Evolutionary conservation across 352 stramenopile genomes (phyloP).

Genomic region (Aphanomyces cochlioides): DNA sequence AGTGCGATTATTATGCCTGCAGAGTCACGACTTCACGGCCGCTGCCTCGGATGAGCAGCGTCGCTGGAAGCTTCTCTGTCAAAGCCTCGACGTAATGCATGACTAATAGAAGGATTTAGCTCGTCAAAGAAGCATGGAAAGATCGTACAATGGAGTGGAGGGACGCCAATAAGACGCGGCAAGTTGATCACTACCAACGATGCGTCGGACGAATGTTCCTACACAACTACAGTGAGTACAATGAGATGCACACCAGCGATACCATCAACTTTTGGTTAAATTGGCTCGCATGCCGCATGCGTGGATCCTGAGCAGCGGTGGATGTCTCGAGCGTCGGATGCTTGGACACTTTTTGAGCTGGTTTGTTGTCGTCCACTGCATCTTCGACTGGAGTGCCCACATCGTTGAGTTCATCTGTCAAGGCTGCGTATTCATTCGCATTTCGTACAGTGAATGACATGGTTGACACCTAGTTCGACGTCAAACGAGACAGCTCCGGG

Average conservation of each 20-base stretch:
- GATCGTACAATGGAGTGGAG: slow-evolving; percentile 16
- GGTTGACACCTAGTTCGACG: slow-evolving; percentile 5
- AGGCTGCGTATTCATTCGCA: slow-evolving; percentile 2
- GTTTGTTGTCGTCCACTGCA: not conserved
- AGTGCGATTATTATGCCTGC: not conserved
- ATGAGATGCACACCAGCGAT: not conserved
- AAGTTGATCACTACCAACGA: slow-evolving; percentile 25
- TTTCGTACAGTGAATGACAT: slow-evolving; percentile 25
- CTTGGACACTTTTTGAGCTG: not conserved
- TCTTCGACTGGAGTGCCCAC: slow-evolving; percentile 20
- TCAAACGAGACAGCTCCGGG: not conserved
- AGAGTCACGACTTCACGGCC: slow-evolving; percentile 29
- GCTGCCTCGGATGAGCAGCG: slow-evolving; percentile 24
- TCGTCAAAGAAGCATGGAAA: not conserved
- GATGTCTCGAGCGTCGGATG: not conserved
- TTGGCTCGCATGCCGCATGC: slow-evolving; percentile 12
- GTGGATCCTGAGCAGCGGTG: not conserved
- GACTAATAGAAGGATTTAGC: slow-evolving; percentile 6
- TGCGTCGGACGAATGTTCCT: slow-evolving; percentile 17
- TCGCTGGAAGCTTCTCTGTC: slow-evolving; percentile 14
- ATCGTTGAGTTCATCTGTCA: slow-evolving; percentile 24
- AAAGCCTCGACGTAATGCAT: slow-evolving; percentile 25
- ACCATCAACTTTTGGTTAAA: slow-evolving; percentile 16
- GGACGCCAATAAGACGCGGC: slow-evolving; percentile 24
- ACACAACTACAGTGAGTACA: not conserved